Conservation (phyloP, 257 asterid genomes). For the Solanum pimpinellifolium region DNA sequence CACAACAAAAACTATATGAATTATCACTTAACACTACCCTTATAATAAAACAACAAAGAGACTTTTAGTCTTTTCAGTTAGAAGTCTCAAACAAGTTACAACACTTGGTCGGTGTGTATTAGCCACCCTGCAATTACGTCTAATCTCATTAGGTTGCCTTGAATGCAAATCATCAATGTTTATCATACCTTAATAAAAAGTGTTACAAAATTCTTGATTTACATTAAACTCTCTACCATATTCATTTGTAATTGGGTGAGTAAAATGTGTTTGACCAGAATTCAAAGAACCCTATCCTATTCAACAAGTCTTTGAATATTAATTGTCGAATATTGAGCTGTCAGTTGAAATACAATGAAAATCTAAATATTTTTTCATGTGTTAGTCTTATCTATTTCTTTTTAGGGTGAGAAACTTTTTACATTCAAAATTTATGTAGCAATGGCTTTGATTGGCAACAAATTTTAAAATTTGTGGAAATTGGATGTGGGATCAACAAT, state of each 20-base stretch:
- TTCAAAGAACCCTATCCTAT: slow-evolving; percentile 20
- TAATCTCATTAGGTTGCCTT: not conserved
- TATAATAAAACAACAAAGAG: not conserved
- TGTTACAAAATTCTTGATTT: slow-evolving; percentile 12
- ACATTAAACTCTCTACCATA: slow-evolving; percentile 34
- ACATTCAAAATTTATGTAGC: not conserved
- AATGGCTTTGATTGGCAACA: not conserved
- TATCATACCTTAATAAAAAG: slow-evolving; percentile 11
- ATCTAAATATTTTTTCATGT: not conserved
- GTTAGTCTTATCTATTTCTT: not conserved
- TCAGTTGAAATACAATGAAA: no score
- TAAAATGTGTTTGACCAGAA: slow-evolving; percentile 53
- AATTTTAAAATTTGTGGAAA: not conserved
- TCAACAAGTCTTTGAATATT: no score
- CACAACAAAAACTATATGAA: no score
- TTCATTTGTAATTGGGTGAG: slow-evolving; percentile 28
- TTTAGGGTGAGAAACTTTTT: not conserved
- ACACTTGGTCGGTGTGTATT: slow-evolving; percentile 5
- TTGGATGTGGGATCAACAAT: not conserved
- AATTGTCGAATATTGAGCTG: no score
- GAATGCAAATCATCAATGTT: slow-evolving; percentile 8
- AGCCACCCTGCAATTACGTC: slow-evolving; percentile 40
- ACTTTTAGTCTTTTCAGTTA: not conserved
- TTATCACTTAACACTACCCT: not conserved
- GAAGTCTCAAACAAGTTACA: not conserved